A percentile compares a stretch with the other conserved stretches of the same genome.
These are phyloP conservation scores for Talaromyces albobiverticillius DNA, from an alignment of 2,329 filamentous ascomycete genomes.

Conservation along the genomic window DNA sequence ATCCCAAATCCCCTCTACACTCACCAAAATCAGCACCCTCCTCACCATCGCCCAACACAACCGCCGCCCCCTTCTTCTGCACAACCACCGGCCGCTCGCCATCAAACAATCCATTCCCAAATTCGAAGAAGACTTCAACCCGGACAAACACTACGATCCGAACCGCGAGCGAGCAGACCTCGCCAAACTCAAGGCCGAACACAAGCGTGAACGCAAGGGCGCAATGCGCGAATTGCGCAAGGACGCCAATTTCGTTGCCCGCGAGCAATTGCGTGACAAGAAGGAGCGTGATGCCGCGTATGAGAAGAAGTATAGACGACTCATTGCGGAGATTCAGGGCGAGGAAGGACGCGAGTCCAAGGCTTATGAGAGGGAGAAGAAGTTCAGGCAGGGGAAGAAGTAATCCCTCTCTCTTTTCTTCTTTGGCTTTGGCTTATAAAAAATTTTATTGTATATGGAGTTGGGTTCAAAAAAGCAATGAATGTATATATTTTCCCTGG, in stretches of 20 bases:
- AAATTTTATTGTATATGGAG: not conserved
- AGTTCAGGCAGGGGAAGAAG: slow-evolving; percentile 65
- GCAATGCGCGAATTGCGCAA: slow-evolving; percentile 91
- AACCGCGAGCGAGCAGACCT: slow-evolving; percentile 84
- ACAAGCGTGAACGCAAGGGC: slow-evolving; percentile 93
- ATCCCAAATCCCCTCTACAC: slow-evolving; percentile 27
- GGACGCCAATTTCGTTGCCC: slow-evolving; percentile 88
- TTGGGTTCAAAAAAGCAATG: not conserved
- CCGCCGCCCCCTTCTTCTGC: slow-evolving; percentile 78
- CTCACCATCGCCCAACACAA: slow-evolving; percentile 60
- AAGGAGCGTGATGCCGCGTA: slow-evolving; percentile 90
- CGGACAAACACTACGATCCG: slow-evolving; percentile 94
- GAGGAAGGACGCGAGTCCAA: slow-evolving; percentile 87
- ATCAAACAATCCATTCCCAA: slow-evolving; percentile 89
- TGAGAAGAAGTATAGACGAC: slow-evolving; percentile 90
- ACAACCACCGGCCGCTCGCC: slow-evolving; percentile 82
- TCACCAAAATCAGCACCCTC: slow-evolving; percentile 37
- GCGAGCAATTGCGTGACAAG: slow-evolving; percentile 87
- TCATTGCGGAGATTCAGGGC: slow-evolving; percentile 93
- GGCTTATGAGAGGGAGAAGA: slow-evolving; percentile 83
- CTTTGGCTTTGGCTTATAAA: not conserved
- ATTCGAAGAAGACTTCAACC: slow-evolving; percentile 94
- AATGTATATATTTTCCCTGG: not conserved
- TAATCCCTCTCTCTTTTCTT: slow-evolving; percentile 17
- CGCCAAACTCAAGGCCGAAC: slow-evolving; percentile 80